These are phyloP conservation scores for Eragrostis curvula DNA, from an alignment of 176 grass and related monocot species.

Conservation along the genomic window DNA sequence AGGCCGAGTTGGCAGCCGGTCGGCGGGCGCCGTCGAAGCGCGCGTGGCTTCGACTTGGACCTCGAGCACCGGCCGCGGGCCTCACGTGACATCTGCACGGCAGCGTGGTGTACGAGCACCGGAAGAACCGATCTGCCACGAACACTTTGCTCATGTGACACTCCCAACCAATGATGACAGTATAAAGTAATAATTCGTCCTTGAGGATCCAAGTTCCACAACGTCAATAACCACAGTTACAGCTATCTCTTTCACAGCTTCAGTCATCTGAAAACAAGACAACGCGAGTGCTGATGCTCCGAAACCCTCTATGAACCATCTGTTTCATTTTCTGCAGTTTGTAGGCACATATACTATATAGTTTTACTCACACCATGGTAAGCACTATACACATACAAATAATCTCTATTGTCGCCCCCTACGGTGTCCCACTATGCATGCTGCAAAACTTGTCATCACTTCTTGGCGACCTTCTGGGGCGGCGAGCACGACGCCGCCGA, in stretches of 20 bases:
- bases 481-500: slow-evolving; percentile 60
- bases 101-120: not conserved
- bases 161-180: no score
- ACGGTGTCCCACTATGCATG: not conserved
- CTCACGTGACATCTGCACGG: not conserved
- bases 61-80: not conserved
- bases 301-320: not conserved
- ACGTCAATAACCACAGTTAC: slow-evolving; percentile 2
- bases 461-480: slow-evolving; percentile 22
- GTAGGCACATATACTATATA: slow-evolving; percentile 25
- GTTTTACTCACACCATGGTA: slow-evolving; percentile 34
- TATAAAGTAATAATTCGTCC: not conserved
- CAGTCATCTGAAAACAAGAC: slow-evolving; percentile 20
- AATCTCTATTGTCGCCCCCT: not conserved
- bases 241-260: not conserved
- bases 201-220: slow-evolving; percentile 18
- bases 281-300: slow-evolving; percentile 8
- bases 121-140: not conserved
- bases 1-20: not conserved
- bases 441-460: slow-evolving; percentile 48
- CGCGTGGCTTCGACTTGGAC: not conserved
- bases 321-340: slow-evolving; percentile 18
- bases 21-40: no score
- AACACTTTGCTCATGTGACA: not conserved
- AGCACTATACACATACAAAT: slow-evolving; percentile 39